Evolutionary conservation across 768 basidiomycete genomes (phyloP).

Genomic region (Boletellus ananas): DNA sequence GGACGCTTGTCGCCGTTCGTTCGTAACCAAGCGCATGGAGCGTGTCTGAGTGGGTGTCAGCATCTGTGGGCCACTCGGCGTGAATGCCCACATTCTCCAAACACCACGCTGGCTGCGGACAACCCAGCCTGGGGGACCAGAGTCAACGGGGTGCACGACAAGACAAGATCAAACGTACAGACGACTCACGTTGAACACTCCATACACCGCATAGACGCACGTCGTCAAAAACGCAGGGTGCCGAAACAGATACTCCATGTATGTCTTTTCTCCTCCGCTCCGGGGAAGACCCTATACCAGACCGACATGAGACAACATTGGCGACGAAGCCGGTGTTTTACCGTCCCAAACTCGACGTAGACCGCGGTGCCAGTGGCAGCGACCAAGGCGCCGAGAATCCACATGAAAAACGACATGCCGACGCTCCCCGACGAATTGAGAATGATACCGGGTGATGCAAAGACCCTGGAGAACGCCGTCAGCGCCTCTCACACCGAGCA

Average conservation of each 20-base stretch:
- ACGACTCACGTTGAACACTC: conserved; percentile 50
- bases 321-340: conserved; percentile 25
- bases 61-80: neutral
- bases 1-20: conserved; percentile 45
- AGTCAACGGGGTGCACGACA: neutral
- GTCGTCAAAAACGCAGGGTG: conserved; percentile 59
- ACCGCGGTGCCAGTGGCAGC: conserved; percentile 66
- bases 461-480: conserved; percentile 46
- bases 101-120: conserved; percentile 59
- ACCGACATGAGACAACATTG: neutral
- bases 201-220: conserved; percentile 56
- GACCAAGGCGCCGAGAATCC: conserved; percentile 63
- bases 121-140: conserved; percentile 46
- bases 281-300: conserved; percentile 56
- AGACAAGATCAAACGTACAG: neutral
- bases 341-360: conserved; percentile 74
- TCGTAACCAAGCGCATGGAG: conserved; percentile 49
- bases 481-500: neutral
- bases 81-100: conserved; percentile 61
- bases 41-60: conserved; percentile 43
- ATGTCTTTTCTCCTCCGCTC: conserved; percentile 75
- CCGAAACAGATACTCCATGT: conserved; percentile 67
- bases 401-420: conserved; percentile 64
- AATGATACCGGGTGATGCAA: conserved; percentile 66
- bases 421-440: conserved; percentile 66